Conservation (phyloP, 2,329 filamentous ascomycete species). For the Alternaria burnsii region DNA sequence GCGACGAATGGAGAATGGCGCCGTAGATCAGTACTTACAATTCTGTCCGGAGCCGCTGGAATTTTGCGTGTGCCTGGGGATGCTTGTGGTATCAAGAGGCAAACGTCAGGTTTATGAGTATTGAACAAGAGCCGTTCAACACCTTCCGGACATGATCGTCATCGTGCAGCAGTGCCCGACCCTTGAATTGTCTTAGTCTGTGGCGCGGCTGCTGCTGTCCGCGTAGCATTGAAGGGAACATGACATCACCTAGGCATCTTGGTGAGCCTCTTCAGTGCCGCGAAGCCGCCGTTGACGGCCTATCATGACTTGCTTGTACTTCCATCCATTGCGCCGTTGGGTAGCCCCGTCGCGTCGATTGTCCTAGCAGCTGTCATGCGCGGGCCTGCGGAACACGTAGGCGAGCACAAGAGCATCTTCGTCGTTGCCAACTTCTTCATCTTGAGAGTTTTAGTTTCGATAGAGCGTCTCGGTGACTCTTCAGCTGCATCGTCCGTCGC, state of each 20-base stretch:
- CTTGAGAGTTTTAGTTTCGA: neutral
- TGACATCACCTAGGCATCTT: constrained; percentile 25
- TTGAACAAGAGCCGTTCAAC: constrained; percentile 5
- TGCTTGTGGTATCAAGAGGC: neutral
- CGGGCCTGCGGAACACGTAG: constrained; percentile 3
- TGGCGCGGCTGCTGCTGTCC: constrained; percentile 13
- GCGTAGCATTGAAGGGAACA: constrained; percentile 14
- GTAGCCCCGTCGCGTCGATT: neutral
- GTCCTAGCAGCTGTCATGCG: constrained; percentile 10
- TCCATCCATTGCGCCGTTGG: constrained; percentile 4
- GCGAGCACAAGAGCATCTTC: neutral
- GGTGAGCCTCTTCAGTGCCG: constrained; percentile 9
- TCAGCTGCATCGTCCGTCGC: constrained; percentile 3
- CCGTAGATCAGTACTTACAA: constrained; percentile 13
- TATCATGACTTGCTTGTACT: constrained; percentile 6
- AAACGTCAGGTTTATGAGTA: neutral
- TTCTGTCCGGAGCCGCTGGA: neutral
- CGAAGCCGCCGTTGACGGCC: constrained; percentile 19
- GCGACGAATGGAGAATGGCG: constrained; percentile 21
- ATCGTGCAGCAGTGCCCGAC: constrained; percentile 22
- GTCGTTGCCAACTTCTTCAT: neutral
- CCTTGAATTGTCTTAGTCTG: constrained; percentile 15
- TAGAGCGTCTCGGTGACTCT: neutral
- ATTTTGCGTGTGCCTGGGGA: neutral
- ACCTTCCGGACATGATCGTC: constrained; percentile 20